Percentiles rank a stretch among this genome's conserved stretches.
Conservation (phyloP, 768 basidiomycete genomes). For the Aureoboletus auriporus region DNA sequence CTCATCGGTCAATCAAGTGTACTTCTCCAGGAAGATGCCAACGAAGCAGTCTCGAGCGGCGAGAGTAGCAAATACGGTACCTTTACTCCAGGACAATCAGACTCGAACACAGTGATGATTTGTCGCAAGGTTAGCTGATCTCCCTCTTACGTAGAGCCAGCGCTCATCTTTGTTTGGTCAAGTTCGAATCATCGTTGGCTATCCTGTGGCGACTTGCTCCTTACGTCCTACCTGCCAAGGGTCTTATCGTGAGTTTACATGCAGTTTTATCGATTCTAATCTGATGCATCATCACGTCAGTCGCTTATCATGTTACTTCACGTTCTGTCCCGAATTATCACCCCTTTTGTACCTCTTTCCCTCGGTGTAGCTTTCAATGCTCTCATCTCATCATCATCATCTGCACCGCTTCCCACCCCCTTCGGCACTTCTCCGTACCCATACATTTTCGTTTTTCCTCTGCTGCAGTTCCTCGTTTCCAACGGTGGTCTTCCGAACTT, state of each 20-base stretch:
- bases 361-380: constrained; percentile 45
- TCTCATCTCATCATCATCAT: constrained; percentile 16
- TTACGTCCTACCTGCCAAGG: constrained; percentile 19
- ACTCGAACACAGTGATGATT: neutral
- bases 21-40: constrained; percentile 49
- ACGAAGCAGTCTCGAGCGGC: constrained; percentile 29
- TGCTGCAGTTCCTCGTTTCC: constrained; percentile 69
- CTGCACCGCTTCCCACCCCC: constrained; percentile 17
- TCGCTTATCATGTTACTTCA: constrained; percentile 66
- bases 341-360: constrained; percentile 63
- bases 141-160: neutral
- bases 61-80: constrained; percentile 71
- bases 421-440: constrained; percentile 56
- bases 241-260: constrained; percentile 19
- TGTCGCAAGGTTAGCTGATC: constrained; percentile 8
- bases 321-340: constrained; percentile 71
- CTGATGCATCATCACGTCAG: constrained; percentile 32
- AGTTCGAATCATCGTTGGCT: constrained; percentile 16
- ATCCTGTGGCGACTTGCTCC: constrained; percentile 14
- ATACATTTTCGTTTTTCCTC: constrained; percentile 64
- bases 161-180: neutral
- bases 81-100: constrained; percentile 38
- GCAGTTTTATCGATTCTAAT: neutral
- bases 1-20: constrained; percentile 41
- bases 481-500: constrained; percentile 72